phyloP scores from a whole-genome alignment of 768 basidiomycete genomes.

The Mycena pura region DNA sequence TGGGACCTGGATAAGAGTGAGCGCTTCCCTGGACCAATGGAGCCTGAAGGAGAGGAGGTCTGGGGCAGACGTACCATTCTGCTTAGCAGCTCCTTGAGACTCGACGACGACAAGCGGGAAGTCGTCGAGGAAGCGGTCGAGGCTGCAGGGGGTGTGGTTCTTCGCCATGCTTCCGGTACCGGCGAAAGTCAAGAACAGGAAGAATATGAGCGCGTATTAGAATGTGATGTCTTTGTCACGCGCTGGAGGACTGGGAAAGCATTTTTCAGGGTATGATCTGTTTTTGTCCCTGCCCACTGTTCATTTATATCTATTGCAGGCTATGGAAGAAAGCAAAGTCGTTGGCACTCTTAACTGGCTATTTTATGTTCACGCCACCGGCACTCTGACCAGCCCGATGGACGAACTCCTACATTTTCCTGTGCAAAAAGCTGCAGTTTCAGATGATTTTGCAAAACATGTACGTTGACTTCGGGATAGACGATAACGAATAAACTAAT shows the following conservation, averaged over 20 bases:
- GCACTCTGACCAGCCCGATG: conserved; percentile 64
- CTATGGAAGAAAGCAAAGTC: conserved; percentile 59
- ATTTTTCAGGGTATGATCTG: conserved; percentile 70
- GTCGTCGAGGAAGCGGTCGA: conserved; percentile 67
- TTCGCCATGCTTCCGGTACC: conserved; percentile 35
- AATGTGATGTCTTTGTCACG: conserved; percentile 79
- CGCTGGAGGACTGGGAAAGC: conserved; percentile 70
- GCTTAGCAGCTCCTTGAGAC: conserved; percentile 63
- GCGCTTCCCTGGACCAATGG: conserved; percentile 21
- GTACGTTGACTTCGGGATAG: conserved; percentile 47
- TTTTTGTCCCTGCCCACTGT: not conserved
- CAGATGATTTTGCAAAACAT: conserved; percentile 58
- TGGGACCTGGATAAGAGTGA: conserved; percentile 24
- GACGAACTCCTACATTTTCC: conserved; percentile 89
- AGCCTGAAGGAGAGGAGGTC: conserved; percentile 42
- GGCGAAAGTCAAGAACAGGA: conserved; percentile 46
- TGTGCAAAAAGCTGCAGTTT: conserved; percentile 64
- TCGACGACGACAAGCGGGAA: conserved; percentile 53
- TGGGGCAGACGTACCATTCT: conserved; percentile 70
- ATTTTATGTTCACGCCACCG: conserved; percentile 75
- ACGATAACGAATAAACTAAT: not conserved
- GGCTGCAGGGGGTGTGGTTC: conserved; percentile 62
- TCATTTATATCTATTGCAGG: conserved; percentile 47
- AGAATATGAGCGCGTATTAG: conserved; percentile 40
- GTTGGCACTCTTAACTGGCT: conserved; percentile 87